Conservation (phyloP, 345 rosid genomes). For the Brassica rapa region DNA sequence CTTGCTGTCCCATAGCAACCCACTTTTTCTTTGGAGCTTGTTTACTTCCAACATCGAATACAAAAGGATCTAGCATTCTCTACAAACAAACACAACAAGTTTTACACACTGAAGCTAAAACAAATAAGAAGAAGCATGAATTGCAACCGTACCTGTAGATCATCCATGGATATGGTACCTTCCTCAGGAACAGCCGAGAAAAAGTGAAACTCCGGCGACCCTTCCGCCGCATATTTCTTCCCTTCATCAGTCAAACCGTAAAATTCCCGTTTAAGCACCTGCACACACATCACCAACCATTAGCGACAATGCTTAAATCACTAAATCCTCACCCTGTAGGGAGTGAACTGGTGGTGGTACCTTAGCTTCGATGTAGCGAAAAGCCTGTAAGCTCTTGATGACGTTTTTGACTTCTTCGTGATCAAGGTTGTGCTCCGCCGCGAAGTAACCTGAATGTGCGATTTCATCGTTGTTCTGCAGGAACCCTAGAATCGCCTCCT, state of each 20-base stretch:
- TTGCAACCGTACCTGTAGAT: slow-evolving; percentile 53
- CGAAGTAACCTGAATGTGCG: slow-evolving; percentile 68
- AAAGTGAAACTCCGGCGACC: slow-evolving; percentile 84
- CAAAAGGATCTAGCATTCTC: slow-evolving; percentile 63
- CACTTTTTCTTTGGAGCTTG: slow-evolving; percentile 87
- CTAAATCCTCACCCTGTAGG: not conserved
- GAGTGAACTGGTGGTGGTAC: slow-evolving; percentile 31
- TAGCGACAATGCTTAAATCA: not conserved
- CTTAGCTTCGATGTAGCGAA: slow-evolving; percentile 68
- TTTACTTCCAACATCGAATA: slow-evolving; percentile 72
- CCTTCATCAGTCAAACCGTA: slow-evolving; percentile 71
- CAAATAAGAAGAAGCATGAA: not conserved
- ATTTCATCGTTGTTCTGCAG: slow-evolving; percentile 55
- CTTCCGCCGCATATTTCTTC: slow-evolving; percentile 62
- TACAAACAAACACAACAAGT: slow-evolving; percentile 40
- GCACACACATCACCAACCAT: slow-evolving; percentile 13
- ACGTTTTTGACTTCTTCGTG: slow-evolving; percentile 72
- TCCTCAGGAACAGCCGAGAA: slow-evolving; percentile 63
- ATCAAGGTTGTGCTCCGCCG: slow-evolving; percentile 52
- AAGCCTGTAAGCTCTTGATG: slow-evolving; percentile 83
- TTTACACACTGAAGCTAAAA: not conserved
- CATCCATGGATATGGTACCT: slow-evolving; percentile 74
- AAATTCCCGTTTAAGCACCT: slow-evolving; percentile 57
- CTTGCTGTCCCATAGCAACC: slow-evolving; percentile 86
- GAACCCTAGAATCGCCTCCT: slow-evolving; percentile 68